Conservation (phyloP, 257 asterid species). For the Lantana camara region DNA sequence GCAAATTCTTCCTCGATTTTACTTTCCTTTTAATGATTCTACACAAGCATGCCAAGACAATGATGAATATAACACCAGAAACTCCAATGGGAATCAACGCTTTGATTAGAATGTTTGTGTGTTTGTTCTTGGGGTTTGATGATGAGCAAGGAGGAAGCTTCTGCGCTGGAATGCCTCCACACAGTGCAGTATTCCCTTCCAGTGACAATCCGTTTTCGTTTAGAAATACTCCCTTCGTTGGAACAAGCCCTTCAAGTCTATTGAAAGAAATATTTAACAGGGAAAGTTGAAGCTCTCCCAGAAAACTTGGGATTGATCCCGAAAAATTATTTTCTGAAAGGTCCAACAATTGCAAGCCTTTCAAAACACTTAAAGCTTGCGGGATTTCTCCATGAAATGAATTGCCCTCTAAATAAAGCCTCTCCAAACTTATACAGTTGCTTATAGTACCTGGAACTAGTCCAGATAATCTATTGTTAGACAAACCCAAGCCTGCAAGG, state of each 20-base stretch:
- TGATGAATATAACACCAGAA: not conserved
- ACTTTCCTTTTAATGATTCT: too few species aligned
- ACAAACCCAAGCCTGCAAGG: slow-evolving; percentile 22
- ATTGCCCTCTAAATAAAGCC: slow-evolving; percentile 19
- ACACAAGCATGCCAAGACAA: not conserved
- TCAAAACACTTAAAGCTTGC: too few species aligned
- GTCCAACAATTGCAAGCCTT: too few species aligned
- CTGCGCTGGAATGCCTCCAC: slow-evolving; percentile 9
- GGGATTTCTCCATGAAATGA: not conserved
- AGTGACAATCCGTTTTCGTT: slow-evolving; percentile 7
- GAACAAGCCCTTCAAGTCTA: slow-evolving; percentile 26
- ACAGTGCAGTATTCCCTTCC: slow-evolving; percentile 15
- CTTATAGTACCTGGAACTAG: slow-evolving; percentile 26
- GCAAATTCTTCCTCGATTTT: not conserved
- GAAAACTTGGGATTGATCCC: too few species aligned
- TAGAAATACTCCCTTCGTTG: not conserved
- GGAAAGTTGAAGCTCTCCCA: too few species aligned
- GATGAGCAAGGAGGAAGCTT: slow-evolving; percentile 23
- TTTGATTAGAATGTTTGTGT: not conserved
- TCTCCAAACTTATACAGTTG: slow-evolving; percentile 14
- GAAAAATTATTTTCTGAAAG: too few species aligned
- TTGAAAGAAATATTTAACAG: slow-evolving; percentile 31
- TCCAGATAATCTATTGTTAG: slow-evolving; percentile 31
- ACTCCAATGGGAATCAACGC: not conserved
- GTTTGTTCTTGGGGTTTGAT: slow-evolving; percentile 2